A percentile compares a stretch with the other conserved stretches of the same genome.
phyloP scores from a whole-genome alignment of 2,329 filamentous ascomycete species.

The Cadophora sp. region DNA sequence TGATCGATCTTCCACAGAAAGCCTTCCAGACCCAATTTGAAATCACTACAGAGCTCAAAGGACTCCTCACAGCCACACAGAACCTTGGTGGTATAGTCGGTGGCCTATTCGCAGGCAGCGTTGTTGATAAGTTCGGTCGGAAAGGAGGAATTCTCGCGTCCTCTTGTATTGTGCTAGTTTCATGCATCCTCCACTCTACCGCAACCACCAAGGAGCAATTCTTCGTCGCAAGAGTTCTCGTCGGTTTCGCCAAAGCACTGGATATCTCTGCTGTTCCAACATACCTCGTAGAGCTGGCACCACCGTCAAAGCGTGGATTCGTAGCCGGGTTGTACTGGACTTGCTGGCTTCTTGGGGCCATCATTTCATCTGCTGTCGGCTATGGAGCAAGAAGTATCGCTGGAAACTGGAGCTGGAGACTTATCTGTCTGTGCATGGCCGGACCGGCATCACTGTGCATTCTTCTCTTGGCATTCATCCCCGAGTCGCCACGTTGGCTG shows the following conservation, averaged over 20 bases:
- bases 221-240: background rate
- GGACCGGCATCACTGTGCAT: background rate
- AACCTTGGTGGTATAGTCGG: background rate
- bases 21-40: conserved; percentile 12
- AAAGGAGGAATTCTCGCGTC: background rate
- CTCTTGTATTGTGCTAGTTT: background rate
- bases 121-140: background rate
- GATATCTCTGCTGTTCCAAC: background rate
- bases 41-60: conserved; percentile 13
- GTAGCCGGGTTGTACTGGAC: conserved; percentile 10
- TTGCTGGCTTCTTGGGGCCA: conserved; percentile 1
- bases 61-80: conserved; percentile 1
- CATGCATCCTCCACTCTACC: background rate
- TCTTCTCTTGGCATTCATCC: background rate
- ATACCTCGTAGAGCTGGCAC: conserved; percentile 5
- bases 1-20: background rate
- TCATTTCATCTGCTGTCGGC: conserved; percentile 5
- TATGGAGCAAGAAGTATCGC: conserved; percentile 7
- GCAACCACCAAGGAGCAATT: background rate
- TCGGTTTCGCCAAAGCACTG: background rate
- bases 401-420: conserved; percentile 6
- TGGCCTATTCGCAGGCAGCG: background rate
- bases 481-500: background rate
- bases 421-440: background rate
- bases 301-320: conserved; percentile 6